Evolutionary conservation across 495 filamentous ascomycete genomes (phyloP).

Genomic region (Annulohypoxylon nitens): DNA sequence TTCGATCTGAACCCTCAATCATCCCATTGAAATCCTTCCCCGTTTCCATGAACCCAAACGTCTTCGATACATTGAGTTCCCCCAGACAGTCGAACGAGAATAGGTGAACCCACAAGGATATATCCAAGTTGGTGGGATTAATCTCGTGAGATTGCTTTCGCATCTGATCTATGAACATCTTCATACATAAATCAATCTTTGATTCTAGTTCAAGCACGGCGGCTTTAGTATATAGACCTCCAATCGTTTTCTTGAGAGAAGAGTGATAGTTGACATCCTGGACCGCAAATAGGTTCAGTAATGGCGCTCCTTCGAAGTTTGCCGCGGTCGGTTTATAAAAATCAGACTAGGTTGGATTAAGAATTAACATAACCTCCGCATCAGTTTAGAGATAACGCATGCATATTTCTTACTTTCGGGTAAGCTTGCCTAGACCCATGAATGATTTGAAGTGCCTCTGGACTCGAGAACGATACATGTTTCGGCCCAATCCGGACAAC

Average conservation of each 20-base stretch:
- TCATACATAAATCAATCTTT: constrained; percentile 65
- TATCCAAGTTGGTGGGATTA: constrained; percentile 52
- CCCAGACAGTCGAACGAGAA: constrained; percentile 72
- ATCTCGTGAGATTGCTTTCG: constrained; percentile 52
- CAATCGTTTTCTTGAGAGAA: constrained; percentile 19
- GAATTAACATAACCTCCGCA: neutral
- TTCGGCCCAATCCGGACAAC: constrained; percentile 50
- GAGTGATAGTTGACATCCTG: constrained; percentile 20
- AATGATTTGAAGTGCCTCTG: constrained; percentile 35
- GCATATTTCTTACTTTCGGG: constrained; percentile 1
- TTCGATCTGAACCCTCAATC: constrained; percentile 46
- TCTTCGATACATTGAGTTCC: constrained; percentile 66
- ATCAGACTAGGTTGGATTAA: neutral
- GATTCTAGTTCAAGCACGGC: constrained; percentile 60
- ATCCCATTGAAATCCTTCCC: constrained; percentile 65
- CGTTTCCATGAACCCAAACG: constrained; percentile 65
- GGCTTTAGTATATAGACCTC: constrained; percentile 29
- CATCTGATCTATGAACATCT: constrained; percentile 61
- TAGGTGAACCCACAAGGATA: constrained; percentile 68
- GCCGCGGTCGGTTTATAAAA: constrained; percentile 22
- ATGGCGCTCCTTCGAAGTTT: constrained; percentile 16
- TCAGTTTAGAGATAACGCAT: neutral
- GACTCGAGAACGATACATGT: constrained; percentile 43
- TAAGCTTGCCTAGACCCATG: constrained; percentile 27
- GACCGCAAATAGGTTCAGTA: constrained; percentile 29